These are phyloP conservation scores for Trichophyton benhamiae DNA, from an alignment of 2,329 filamentous ascomycete species.

Conservation along the genomic window DNA sequence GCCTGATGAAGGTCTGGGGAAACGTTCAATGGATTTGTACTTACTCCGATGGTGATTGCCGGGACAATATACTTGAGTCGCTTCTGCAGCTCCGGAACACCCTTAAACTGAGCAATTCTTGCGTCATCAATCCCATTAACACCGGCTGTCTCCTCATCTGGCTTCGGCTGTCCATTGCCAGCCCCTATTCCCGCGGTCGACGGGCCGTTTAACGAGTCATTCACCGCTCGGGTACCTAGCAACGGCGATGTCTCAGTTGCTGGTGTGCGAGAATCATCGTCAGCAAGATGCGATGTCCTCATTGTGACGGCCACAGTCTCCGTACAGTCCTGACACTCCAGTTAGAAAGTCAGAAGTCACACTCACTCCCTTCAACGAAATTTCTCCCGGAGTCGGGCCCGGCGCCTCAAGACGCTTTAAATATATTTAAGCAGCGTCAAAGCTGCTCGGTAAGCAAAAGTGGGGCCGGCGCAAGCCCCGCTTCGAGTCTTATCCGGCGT, in stretches of 20 bases:
- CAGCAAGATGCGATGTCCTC: conserved; percentile 2
- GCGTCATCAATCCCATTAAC: conserved; percentile 18
- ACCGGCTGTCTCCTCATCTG: conserved; percentile 17
- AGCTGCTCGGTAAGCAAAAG: conserved; percentile 3
- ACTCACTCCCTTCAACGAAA: neutral
- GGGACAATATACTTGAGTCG: conserved; percentile 48
- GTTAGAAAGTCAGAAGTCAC: neutral
- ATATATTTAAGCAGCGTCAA: neutral
- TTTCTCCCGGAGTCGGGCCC: neutral
- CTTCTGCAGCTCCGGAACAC: conserved; percentile 38
- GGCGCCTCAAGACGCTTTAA: neutral
- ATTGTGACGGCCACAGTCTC: conserved; percentile 1
- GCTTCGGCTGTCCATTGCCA: conserved; percentile 11
- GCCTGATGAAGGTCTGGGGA: neutral
- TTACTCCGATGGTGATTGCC: conserved; percentile 50
- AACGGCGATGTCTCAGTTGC: conserved; percentile 37
- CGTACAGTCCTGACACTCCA: neutral
- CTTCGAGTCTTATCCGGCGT: neutral
- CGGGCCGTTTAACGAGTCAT: conserved; percentile 5
- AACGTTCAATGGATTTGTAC: conserved; percentile 13
- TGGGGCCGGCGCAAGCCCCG: neutral
- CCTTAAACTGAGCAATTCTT: conserved; percentile 29
- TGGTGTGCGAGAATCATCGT: neutral
- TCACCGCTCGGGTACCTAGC: conserved; percentile 24
- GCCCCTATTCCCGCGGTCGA: conserved; percentile 13